Conservation (phyloP, 2,329 filamentous ascomycete genomes). For the Exophiala bonariae region DNA sequence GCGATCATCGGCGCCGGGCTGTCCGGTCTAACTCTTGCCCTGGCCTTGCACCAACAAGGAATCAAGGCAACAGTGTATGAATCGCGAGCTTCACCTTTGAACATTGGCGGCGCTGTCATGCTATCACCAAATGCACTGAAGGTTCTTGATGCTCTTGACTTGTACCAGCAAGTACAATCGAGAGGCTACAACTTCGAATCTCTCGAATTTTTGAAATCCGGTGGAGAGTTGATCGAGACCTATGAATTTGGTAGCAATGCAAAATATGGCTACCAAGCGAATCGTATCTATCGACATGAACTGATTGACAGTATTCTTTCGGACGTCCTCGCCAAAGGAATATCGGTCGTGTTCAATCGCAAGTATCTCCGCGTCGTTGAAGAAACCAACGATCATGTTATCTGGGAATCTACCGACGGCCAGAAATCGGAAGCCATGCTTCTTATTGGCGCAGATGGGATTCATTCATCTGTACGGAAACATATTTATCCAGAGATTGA, state of each 20-base stretch:
- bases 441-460: constrained; percentile 61
- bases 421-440: constrained; percentile 38
- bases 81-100: constrained; percentile 43
- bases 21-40: constrained; percentile 55
- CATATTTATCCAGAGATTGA: constrained; percentile 52
- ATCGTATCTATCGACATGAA: constrained; percentile 56
- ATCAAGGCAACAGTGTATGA: constrained; percentile 57
- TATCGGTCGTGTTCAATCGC: constrained; percentile 49
- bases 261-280: constrained; percentile 53
- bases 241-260: constrained; percentile 28
- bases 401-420: constrained; percentile 50
- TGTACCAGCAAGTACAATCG: constrained; percentile 48
- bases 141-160: constrained; percentile 51
- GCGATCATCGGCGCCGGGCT: constrained; percentile 52
- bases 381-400: constrained; percentile 41
- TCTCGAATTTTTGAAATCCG: constrained; percentile 48
- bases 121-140: constrained; percentile 60
- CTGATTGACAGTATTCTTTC: constrained; percentile 52
- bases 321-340: constrained; percentile 39
- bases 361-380: constrained; percentile 48
- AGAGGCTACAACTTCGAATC: constrained; percentile 54
- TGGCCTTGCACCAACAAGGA: constrained; percentile 53
- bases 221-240: constrained; percentile 33
- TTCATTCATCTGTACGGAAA: constrained; percentile 56
- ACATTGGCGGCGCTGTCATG: constrained; percentile 58